Evolutionary conservation across 371 early-diverging fungal genomes (phyloP), one percentile per base, ranked within the genome.

Genomic region (Basidiobolus meristosporus): DNA sequence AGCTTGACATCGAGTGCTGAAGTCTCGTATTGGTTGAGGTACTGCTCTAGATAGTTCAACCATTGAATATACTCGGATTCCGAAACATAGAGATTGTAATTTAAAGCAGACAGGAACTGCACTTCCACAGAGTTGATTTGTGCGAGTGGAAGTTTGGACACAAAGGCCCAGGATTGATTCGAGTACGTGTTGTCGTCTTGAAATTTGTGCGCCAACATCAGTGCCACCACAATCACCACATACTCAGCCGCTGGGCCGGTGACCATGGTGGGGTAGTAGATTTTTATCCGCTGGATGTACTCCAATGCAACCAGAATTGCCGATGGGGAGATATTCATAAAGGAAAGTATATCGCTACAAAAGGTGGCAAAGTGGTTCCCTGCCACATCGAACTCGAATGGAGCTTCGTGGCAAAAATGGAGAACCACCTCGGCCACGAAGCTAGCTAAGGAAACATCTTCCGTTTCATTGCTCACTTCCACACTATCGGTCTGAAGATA

Each of bases 171-270:
- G 2, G 74, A 70, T 46, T 73, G 71, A 56, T 77, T 77, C 7
- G 73, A 73, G 39, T 70, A 77, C 0, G 73, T 73, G 42, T 73
- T 70, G 45, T 77, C 77, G 36, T 73, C 73, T 41, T 71, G 49
- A 46, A 72, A 72, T 38, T 77, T 77, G 49, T 72, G 70, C 9
- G 69, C 77, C 52, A 54, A 48, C 78, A 83, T 79, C 18, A 83
- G 50, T 9, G 84, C 77, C 7, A 82, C 81, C 78, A 63, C 46
- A 74, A n/a, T n/a, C n/a, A n/a, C n/a, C n/a, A n/a, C n/a, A n/a
- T n/a, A 82, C 49, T 83, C 83, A 19, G 79, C 77, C 21, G 81
- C 82, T 32, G 58, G 71, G 1, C 68, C 70, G 38, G 71, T 71
- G 50, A 71, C 70, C 22, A 74, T 70, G 32, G 52, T 54, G 0